Conservation (phyloP, 1,284 basidiomycete species). For the Mycosarcoma maydis region DNA sequence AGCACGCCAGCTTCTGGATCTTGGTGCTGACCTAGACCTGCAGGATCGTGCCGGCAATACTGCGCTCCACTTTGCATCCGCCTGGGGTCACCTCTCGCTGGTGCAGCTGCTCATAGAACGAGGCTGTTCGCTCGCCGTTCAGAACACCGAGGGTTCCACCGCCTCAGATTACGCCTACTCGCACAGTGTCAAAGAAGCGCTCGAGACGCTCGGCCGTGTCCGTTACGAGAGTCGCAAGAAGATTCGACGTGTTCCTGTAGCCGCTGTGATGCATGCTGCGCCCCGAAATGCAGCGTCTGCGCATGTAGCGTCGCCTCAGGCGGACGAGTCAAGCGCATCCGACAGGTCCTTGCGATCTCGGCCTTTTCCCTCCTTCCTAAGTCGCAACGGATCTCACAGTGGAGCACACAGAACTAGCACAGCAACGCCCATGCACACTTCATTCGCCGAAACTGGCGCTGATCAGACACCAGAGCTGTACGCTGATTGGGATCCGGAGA, state of each 20-base stretch:
- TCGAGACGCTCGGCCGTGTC: slow-evolving; percentile 48
- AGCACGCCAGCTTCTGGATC: slow-evolving; percentile 86
- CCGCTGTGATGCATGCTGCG: slow-evolving; percentile 16
- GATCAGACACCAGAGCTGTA: slow-evolving; percentile 11
- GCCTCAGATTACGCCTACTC: slow-evolving; percentile 87
- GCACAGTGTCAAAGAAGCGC: slow-evolving; percentile 42
- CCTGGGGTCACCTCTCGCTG: slow-evolving; percentile 70
- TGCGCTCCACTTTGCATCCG: slow-evolving; percentile 78
- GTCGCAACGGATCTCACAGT: slow-evolving; percentile 16
- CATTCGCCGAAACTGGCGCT: slow-evolving; percentile 11
- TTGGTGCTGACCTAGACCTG: slow-evolving; percentile 85
- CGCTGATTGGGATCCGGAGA: slow-evolving; percentile 43
- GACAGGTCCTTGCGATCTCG: slow-evolving; percentile 11
- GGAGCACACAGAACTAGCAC: slow-evolving; percentile 10
- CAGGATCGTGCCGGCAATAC: slow-evolving; percentile 91
- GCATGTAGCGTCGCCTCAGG: background rate
- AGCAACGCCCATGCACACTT: slow-evolving; percentile 14
- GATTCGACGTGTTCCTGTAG: slow-evolving; percentile 15
- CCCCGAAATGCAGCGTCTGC: slow-evolving; percentile 4
- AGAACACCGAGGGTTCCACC: slow-evolving; percentile 89
- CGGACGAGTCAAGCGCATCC: slow-evolving; percentile 11
- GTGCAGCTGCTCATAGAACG: slow-evolving; percentile 87
- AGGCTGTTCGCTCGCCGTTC: slow-evolving; percentile 80
- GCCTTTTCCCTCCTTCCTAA: slow-evolving; percentile 30
- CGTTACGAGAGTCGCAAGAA: slow-evolving; percentile 42